These are phyloP conservation scores for Chaetomium olivaceum DNA, from an alignment of 2,329 filamentous ascomycete species.

Conservation along the genomic window DNA sequence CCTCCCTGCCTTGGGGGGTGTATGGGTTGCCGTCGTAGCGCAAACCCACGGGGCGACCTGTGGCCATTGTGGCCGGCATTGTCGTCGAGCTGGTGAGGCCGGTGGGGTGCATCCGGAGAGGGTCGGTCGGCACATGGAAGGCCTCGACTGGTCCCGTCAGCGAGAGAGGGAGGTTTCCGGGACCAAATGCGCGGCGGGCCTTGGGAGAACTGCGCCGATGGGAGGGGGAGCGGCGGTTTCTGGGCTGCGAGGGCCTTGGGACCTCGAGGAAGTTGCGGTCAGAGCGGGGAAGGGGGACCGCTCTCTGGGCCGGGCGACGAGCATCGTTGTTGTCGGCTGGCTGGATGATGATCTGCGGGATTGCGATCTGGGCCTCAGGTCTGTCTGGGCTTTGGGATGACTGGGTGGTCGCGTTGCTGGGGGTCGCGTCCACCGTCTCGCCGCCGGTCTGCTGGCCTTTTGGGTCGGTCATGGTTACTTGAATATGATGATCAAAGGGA, in stretches of 20 bases:
- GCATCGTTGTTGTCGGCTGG: background rate
- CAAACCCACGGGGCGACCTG: background rate
- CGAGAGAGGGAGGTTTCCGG: background rate
- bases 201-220: background rate
- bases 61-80: constrained; percentile 8
- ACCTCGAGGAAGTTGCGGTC: background rate
- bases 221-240: background rate
- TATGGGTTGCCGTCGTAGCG: background rate
- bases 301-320: background rate
- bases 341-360: background rate
- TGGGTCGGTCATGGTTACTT: background rate
- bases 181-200: background rate
- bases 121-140: constrained; percentile 16
- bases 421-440: constrained; percentile 14
- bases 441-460: constrained; percentile 4
- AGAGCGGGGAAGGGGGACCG: background rate
- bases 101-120: constrained; percentile 22
- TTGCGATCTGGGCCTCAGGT: background rate
- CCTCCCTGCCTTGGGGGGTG: background rate
- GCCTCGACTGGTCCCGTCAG: background rate
- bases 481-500: background rate
- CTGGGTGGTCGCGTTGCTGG: constrained; percentile 6
- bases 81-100: constrained; percentile 13
- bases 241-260: background rate
- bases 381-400: background rate